A percentile compares a stretch with the other conserved stretches of the same genome.
Evolutionary conservation across 129 eudicot genomes (phyloP).

Genomic region (Mikania micrantha): DNA sequence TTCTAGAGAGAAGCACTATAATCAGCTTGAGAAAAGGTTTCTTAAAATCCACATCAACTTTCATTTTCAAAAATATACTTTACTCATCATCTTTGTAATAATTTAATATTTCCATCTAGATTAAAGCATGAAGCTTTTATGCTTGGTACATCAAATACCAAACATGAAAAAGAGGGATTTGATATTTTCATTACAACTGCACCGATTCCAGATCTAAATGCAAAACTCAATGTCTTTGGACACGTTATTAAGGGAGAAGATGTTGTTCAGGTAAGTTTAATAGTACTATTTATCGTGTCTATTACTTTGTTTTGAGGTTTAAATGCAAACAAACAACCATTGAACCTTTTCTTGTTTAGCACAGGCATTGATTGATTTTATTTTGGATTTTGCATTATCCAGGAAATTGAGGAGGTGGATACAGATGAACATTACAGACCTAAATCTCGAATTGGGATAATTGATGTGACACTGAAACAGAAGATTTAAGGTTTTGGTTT

Average conservation of each 20-base stretch:
- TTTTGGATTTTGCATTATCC: conserved; percentile 14
- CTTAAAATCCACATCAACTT: neutral
- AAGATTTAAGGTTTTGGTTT: conserved; percentile 32
- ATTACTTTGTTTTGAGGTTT: neutral
- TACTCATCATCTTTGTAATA: neutral
- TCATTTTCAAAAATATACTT: neutral
- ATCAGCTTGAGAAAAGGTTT: conserved; percentile 83
- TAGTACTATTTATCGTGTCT: neutral
- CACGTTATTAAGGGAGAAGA: conserved; percentile 88
- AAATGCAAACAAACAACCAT: neutral
- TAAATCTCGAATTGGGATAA: conserved; percentile 70
- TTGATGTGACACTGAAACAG: conserved; percentile 59
- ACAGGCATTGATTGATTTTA: neutral
- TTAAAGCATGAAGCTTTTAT: conserved; percentile 95
- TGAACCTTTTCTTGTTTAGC: neutral
- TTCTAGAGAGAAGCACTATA: conserved; percentile 77
- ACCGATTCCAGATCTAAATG: conserved; percentile 92
- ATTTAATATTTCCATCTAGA: conserved; percentile 27
- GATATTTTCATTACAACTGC: conserved; percentile 87
- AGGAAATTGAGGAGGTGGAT: conserved; percentile 93
- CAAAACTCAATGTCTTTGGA: conserved; percentile 85
- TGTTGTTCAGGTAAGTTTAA: conserved; percentile 68
- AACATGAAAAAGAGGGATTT: conserved; percentile 51
- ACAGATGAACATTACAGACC: conserved; percentile 87
- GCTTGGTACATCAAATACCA: conserved; percentile 86